A percentile compares a stretch with the other conserved stretches of the same genome.
Conservation (phyloP, 306 rosid genomes). For the Abrus precatorius region DNA sequence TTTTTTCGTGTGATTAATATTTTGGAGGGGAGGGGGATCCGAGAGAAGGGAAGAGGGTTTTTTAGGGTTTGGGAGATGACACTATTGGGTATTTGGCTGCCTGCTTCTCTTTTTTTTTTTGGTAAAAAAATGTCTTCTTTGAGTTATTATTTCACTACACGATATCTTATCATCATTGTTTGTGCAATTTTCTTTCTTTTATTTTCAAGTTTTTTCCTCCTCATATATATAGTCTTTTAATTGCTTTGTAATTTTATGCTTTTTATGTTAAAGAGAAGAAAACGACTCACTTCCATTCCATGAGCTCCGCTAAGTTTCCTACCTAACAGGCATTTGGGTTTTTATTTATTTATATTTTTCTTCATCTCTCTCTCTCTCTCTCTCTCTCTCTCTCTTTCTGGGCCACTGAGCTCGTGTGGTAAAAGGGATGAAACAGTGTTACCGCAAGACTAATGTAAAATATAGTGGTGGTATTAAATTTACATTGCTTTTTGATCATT, state of each 20-base stretch:
- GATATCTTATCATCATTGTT: constrained; percentile 72
- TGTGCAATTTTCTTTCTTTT: constrained; percentile 50
- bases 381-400: constrained; percentile 42
- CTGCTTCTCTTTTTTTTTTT: not conserved
- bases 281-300: constrained; percentile 58
- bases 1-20: constrained; percentile 76
- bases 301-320: constrained; percentile 58
- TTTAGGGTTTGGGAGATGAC: constrained; percentile 68
- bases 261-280: constrained; percentile 53
- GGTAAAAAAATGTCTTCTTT: constrained; percentile 42
- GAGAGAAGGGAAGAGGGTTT: constrained; percentile 29
- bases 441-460: constrained; percentile 14
- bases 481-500: constrained; percentile 52
- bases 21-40: constrained; percentile 39
- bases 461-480: constrained; percentile 28
- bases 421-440: constrained; percentile 65
- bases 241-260: constrained; percentile 48
- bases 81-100: constrained; percentile 56
- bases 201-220: constrained; percentile 45
- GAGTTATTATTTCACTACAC: constrained; percentile 57
- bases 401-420: constrained; percentile 52
- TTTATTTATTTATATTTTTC: not conserved
- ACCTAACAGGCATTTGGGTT: constrained; percentile 59
- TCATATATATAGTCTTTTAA: not conserved
- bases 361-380: not conserved